Conservation (phyloP, 305 asterid species). For the Galium porrigens region DNA sequence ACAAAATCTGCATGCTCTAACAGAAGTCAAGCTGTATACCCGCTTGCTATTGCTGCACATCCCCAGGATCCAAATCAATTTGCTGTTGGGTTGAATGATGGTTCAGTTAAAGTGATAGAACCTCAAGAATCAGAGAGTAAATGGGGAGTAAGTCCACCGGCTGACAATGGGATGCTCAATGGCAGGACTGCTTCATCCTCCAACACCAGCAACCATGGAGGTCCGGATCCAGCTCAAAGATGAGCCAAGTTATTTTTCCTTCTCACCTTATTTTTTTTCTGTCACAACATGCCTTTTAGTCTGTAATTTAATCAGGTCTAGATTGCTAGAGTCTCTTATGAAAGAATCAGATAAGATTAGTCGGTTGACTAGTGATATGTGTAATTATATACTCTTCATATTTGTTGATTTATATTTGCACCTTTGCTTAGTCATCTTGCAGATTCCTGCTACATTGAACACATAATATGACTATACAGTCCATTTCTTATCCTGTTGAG, state of each 20-base stretch:
- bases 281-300: conserved; percentile 10
- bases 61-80: conserved; percentile 82
- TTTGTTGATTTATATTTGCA: conserved; percentile 17
- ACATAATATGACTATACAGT: neutral
- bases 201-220: conserved; percentile 48
- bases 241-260: conserved; percentile 18
- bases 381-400: conserved; percentile 9
- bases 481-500: neutral
- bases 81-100: conserved; percentile 76
- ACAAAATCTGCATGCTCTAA: neutral
- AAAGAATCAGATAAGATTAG: conserved; percentile 20
- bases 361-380: conserved; percentile 26
- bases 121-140: conserved; percentile 66
- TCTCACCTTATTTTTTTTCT: neutral
- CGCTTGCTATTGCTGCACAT: conserved; percentile 70
- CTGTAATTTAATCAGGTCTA: conserved; percentile 33
- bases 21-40: conserved; percentile 63
- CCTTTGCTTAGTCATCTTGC: neutral
- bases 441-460: neutral
- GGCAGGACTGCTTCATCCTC: conserved; percentile 65
- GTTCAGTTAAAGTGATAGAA: conserved; percentile 81
- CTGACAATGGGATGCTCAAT: conserved; percentile 49
- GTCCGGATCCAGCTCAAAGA: conserved; percentile 60
- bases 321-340: conserved; percentile 34
- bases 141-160: conserved; percentile 78